A percentile compares a stretch with the other conserved stretches of the same genome.
Evolutionary conservation across 2,329 filamentous ascomycete genomes (phyloP).

Genomic region (Volutella citrinella): DNA sequence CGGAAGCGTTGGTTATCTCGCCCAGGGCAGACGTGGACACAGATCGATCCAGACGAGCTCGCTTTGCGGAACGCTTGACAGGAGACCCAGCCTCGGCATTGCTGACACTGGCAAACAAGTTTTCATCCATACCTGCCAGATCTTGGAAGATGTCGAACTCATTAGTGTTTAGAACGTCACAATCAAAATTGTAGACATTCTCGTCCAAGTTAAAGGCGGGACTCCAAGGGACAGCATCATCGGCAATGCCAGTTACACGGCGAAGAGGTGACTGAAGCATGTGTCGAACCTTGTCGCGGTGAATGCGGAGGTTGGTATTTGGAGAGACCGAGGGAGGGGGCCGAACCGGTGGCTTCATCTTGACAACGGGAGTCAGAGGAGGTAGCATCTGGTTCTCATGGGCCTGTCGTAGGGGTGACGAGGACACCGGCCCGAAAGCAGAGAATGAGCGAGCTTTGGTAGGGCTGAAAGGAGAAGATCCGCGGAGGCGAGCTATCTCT

Average conservation of each 20-base stretch:
- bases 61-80: slow-evolving; percentile 59
- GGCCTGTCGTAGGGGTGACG: slow-evolving; percentile 62
- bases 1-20: slow-evolving; percentile 54
- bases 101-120: slow-evolving; percentile 38
- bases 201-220: slow-evolving; percentile 66
- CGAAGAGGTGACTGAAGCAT: slow-evolving; percentile 75
- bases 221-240: slow-evolving; percentile 57
- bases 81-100: slow-evolving; percentile 60
- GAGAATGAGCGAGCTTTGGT: slow-evolving; percentile 62
- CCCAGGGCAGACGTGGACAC: slow-evolving; percentile 60
- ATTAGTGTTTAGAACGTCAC: slow-evolving; percentile 46
- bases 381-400: slow-evolving; percentile 62
- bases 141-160: slow-evolving; percentile 64
- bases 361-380: slow-evolving; percentile 79
- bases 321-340: slow-evolving; percentile 78
- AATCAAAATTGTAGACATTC: slow-evolving; percentile 45
- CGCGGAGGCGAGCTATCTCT: slow-evolving; percentile 88
- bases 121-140: slow-evolving; percentile 27
- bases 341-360: slow-evolving; percentile 62
- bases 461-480: slow-evolving; percentile 90
- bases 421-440: slow-evolving; percentile 54
- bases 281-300: slow-evolving; percentile 77
- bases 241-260: slow-evolving; percentile 42
- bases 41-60: slow-evolving; percentile 61
- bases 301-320: slow-evolving; percentile 85